Evolutionary conservation across 495 filamentous ascomycete species (phyloP), one percentile per base, ranked within the genome.

Genomic region (Venustampulla echinocandica): DNA sequence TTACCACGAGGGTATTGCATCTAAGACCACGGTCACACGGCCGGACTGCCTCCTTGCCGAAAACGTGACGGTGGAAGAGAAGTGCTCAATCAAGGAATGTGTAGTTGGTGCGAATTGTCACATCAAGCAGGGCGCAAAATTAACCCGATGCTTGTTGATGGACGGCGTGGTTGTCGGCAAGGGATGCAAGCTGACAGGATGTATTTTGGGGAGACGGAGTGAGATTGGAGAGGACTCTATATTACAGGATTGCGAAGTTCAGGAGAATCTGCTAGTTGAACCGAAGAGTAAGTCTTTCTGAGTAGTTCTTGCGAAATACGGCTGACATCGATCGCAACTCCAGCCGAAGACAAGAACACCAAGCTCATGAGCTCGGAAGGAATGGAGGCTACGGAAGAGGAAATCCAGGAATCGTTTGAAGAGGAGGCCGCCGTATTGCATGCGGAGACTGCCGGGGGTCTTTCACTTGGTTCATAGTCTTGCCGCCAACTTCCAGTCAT

Each of bases 201-300:
- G 87, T 55, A 79, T 95, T 19, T 58, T 97, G 9, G 92, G 93
- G 0, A 75, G 79, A 41, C 66, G 85, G 38, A 79, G 75, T 39
- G 79, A 79, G 56, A 74, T 97, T 37, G 88, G 89, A 0, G 80
- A 83, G 19, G 82, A 83, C 36, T 83, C 76, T 37, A 70, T 73
- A 14, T 65, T 98, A 44, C 85, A 79, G 44, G 87, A 96, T 47
- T 94, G 88, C 55, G 89, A 95, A 63, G 79, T 96, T 2, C 86
- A 94, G 61, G 86, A 95, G 61, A 85, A 81, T 23, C 74, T 82
- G 59, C 66, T 84, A n/a, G 85, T 97, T 30, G 27, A n/a, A n/a
- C 27, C 27, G n/a, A 30, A n/a, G n/a, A n/a, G n/a, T n/a, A n/a
- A n/a, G n/a, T n/a, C n/a, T n/a, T n/a, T n/a, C n/a, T n/a, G n/a